These are phyloP conservation scores for Voacanga thouarsii DNA, from an alignment of 257 asterid species.

Conservation along the genomic window DNA sequence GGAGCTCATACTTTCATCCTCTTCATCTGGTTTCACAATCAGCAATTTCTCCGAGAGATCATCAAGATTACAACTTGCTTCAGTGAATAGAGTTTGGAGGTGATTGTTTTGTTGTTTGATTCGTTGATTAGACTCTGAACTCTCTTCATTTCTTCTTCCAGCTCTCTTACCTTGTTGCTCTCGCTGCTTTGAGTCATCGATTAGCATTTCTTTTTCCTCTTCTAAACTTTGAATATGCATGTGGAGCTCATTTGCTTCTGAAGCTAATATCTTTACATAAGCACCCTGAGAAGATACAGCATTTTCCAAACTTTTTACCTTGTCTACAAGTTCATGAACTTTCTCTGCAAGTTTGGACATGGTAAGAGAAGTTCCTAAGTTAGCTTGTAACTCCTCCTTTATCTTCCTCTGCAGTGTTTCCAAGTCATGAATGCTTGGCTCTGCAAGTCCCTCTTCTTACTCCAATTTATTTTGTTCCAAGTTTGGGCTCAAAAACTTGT, in stretches of 20 bases:
- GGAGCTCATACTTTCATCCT: constrained; percentile 6
- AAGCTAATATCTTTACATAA: constrained; percentile 31
- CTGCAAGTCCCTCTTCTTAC: constrained; percentile 16
- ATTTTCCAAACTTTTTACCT: constrained; percentile 35
- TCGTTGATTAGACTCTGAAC: constrained; percentile 28
- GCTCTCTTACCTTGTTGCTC: constrained; percentile 33
- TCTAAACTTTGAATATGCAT: constrained; percentile 25
- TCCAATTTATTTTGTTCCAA: constrained; percentile 13
- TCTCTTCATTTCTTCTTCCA: constrained; percentile 35
- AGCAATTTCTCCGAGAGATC: constrained; percentile 34
- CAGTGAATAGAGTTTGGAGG: constrained; percentile 23
- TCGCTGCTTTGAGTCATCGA: constrained; percentile 26
- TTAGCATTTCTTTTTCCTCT: constrained; percentile 30
- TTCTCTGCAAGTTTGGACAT: constrained; percentile 40
- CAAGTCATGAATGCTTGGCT: constrained; percentile 9
- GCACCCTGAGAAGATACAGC: constrained; percentile 37
- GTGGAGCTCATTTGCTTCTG: constrained; percentile 35
- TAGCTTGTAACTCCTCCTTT: constrained; percentile 24
- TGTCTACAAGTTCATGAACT: constrained; percentile 43
- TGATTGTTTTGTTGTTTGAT: constrained; percentile 18
- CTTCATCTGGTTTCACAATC: constrained; percentile 29
- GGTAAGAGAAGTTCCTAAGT: constrained; percentile 23
- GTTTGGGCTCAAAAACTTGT: constrained; percentile 2
- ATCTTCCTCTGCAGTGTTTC: constrained; percentile 22
- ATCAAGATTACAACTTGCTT: constrained; percentile 32